A percentile compares a stretch with the other conserved stretches of the same genome.
These are phyloP conservation scores for Tuber microsphaerosporum DNA, from an alignment of 495 filamentous ascomycete species.

Conservation along the genomic window DNA sequence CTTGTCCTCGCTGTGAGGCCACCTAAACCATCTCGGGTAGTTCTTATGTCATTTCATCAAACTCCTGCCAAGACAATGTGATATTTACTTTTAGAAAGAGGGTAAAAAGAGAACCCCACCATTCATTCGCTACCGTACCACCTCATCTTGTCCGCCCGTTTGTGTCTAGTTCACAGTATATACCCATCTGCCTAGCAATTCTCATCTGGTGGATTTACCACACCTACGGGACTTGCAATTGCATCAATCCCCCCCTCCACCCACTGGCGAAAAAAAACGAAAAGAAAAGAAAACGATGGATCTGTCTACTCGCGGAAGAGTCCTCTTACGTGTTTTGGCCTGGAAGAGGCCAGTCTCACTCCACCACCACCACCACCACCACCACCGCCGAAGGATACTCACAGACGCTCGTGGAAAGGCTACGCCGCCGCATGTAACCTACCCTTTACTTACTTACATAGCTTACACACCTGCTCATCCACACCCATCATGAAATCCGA, in stretches of 20 bases:
- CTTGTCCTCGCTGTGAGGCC: not conserved
- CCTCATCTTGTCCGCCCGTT: not conserved
- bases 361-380: not conserved
- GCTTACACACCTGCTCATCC: too few species aligned
- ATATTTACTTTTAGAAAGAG: not conserved
- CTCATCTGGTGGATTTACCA: not conserved
- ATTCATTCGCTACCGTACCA: not conserved
- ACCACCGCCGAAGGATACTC: not conserved
- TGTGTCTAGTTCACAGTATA: not conserved
- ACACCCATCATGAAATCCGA: not conserved
- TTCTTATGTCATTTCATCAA: not conserved
- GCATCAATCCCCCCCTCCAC: not conserved
- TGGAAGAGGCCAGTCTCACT: not conserved
- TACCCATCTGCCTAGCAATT: not conserved
- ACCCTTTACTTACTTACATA: not conserved
- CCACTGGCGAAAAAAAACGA: not conserved
- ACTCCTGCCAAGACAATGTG: not conserved
- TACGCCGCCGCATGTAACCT: constrained; percentile 38
- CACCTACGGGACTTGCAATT: not conserved
- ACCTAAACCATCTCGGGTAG: not conserved
- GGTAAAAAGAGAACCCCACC: not conserved
- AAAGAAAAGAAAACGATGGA: not conserved
- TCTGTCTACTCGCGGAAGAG: not conserved
- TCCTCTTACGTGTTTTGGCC: not conserved
- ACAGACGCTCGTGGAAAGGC: constrained; percentile 10